phyloP scores from a whole-genome alignment of 148 eudicot genomes.

The Chenopodium suecicum region DNA sequence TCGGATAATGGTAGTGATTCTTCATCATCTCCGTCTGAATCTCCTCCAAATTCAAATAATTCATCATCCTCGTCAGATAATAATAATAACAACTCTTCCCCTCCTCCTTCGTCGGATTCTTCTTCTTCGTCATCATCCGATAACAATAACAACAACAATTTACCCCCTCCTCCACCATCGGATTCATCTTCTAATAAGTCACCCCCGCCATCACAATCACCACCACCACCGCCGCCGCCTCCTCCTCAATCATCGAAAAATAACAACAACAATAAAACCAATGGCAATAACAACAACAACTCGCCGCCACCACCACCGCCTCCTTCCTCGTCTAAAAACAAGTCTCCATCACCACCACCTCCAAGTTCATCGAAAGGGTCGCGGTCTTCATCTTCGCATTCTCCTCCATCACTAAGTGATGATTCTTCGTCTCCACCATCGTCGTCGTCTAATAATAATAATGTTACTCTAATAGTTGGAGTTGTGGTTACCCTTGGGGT shows the following conservation, averaged over 20 bases:
- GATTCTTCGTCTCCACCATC: slow-evolving; percentile 21
- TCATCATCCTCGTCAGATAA: background rate
- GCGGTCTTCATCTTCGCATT: slow-evolving; percentile 27
- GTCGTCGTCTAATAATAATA: slow-evolving; percentile 16
- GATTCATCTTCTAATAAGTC: background rate
- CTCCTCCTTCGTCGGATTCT: background rate
- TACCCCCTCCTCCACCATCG: background rate
- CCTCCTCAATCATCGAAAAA: background rate
- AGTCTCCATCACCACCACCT: slow-evolving; percentile 28
- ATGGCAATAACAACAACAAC: background rate
- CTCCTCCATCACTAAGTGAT: slow-evolving; percentile 15
- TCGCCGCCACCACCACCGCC: slow-evolving; percentile 15
- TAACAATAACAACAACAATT: background rate
- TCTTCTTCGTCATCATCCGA: background rate
- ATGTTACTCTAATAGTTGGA: slow-evolving; percentile 39
- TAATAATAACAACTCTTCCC: background rate
- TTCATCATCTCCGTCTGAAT: background rate
- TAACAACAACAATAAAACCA: slow-evolving; percentile 1
- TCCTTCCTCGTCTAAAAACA: slow-evolving; percentile 25
- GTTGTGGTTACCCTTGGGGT: slow-evolving; percentile 40
- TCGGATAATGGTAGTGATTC: background rate
- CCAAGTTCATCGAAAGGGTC: slow-evolving; percentile 19
- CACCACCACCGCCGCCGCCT: too few species aligned
- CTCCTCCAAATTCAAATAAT: slow-evolving; percentile 21
- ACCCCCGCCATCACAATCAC: background rate